Base-by-base conservation (phyloP, 495 filamentous ascomycete species). In the Astrothelium subdiscretum region DNA sequence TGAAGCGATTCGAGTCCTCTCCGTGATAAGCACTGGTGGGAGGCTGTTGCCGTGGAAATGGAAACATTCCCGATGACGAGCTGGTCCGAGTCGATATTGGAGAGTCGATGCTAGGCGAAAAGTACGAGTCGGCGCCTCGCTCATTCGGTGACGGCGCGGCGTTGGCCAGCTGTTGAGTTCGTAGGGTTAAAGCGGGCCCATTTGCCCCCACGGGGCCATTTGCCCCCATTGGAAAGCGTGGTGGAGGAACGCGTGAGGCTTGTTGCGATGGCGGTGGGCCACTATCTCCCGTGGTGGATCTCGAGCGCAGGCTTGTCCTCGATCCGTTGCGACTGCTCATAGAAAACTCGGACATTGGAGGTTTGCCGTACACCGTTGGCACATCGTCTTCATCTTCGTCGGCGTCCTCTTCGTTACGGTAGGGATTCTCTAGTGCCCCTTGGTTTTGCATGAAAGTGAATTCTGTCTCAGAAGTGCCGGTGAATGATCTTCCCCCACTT, bases 41-140 rank as follows among this genome's bases (percentile, higher is more conserved):
- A 5, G 82, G 85, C 15, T 76, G 76, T 67, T 92, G 85, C 31
- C 92, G 85, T 58, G 92, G 85, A 70, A 95, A 96, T 6, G 85
- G 83, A 68, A 87, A 92, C 63, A 82, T 80, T 35, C 79, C 79
- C 2, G 83, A 82, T 57, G 84, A 82, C 59, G 89, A 94, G 74
- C 88, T 95, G 8, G 90, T 90, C 54, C 92, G 83, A 5, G 87
- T 87, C 1, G 90, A 95, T 13, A 80, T 82, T 10, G 94, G 91
- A 1, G 91, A 92, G 62, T 97, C 91, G 13, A 80, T 82, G 11
- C 84, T 81, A 0, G 94, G 94, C 0, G 92, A 97, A 72, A 98
- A 98, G 71, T 96, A 97, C 8, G 91, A 96, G 57, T 87, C 80
- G 71, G 51, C 62, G 75, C 70, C 27, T 61, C 78, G 73, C 62